A percentile compares a stretch with the other conserved stretches of the same genome.
phyloP scores from a whole-genome alignment of 768 basidiomycete genomes.

The Auricularia sp. region DNA sequence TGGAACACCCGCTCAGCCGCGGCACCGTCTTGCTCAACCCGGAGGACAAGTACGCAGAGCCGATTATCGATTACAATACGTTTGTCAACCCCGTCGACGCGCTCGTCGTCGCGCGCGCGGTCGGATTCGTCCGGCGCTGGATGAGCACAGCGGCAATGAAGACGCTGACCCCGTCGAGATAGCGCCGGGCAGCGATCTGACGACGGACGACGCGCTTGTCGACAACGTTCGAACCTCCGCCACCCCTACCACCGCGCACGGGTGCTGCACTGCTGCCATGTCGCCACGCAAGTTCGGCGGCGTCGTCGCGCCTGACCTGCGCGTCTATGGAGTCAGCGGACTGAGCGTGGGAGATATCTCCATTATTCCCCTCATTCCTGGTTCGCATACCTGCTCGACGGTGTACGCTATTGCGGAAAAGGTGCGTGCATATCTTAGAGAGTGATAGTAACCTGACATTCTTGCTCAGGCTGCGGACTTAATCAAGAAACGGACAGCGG shows the following conservation, averaged over 20 bases:
- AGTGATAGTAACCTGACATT: slow-evolving; percentile 7
- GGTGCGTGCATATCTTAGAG: not conserved
- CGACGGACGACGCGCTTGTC: slow-evolving; percentile 13
- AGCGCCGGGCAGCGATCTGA: not conserved
- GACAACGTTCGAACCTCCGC: slow-evolving; percentile 11
- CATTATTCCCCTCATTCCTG: slow-evolving; percentile 13
- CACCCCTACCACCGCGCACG: slow-evolving; percentile 16
- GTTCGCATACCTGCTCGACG: slow-evolving; percentile 13
- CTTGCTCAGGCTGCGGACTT: slow-evolving; percentile 4
- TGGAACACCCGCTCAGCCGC: not conserved
- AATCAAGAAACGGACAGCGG: not conserved
- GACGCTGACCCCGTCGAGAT: not conserved
- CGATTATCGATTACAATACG: not conserved
- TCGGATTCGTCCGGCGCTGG: not conserved
- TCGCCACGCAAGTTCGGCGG: slow-evolving; percentile 29
- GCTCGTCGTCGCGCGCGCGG: not conserved
- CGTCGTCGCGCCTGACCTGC: slow-evolving; percentile 33
- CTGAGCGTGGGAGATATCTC: slow-evolving; percentile 28
- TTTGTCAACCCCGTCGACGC: not conserved
- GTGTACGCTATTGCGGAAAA: slow-evolving; percentile 14
- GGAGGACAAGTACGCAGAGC: not conserved
- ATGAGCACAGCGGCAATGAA: not conserved
- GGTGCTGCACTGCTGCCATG: slow-evolving; percentile 32
- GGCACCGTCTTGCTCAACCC: not conserved
- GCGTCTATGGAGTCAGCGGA: slow-evolving; percentile 35